Conservation (phyloP, 768 basidiomycete genomes). For the Psilocybe cubensis region DNA sequence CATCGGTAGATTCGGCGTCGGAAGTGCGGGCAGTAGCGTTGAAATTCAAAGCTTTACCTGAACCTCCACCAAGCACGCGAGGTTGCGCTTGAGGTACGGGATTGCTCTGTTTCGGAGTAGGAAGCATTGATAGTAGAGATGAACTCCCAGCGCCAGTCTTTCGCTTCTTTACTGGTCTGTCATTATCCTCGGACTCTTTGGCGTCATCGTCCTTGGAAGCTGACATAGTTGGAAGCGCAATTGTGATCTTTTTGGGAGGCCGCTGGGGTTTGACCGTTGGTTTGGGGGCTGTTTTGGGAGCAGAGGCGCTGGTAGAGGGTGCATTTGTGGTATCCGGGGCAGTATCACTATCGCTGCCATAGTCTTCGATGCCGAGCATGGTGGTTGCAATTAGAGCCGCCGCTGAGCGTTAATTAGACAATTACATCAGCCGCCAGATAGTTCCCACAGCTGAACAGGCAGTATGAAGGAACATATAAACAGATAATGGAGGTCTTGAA, state of each 20-base stretch:
- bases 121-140: constrained; percentile 72
- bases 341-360: constrained; percentile 69
- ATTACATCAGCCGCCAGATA: no score
- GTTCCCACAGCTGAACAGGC: no score
- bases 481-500: no score
- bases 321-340: constrained; percentile 7
- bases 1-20: background rate
- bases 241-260: constrained; percentile 60
- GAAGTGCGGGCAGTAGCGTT: constrained; percentile 30
- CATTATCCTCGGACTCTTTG: constrained; percentile 38
- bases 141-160: constrained; percentile 65
- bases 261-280: constrained; percentile 46
- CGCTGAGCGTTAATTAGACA: no score
- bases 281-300: constrained; percentile 6
- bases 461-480: no score
- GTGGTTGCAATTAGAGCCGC: background rate
- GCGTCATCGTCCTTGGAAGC: constrained; percentile 35
- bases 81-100: constrained; percentile 41
- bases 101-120: constrained; percentile 65
- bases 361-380: constrained; percentile 80
- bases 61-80: constrained; percentile 67
- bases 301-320: background rate
- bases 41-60: constrained; percentile 66
- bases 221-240: constrained; percentile 54
- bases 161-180: constrained; percentile 63